phyloP scores from a whole-genome alignment of 805 yeast genomes.

The Saccharomycopsis selenospora region DNA sequence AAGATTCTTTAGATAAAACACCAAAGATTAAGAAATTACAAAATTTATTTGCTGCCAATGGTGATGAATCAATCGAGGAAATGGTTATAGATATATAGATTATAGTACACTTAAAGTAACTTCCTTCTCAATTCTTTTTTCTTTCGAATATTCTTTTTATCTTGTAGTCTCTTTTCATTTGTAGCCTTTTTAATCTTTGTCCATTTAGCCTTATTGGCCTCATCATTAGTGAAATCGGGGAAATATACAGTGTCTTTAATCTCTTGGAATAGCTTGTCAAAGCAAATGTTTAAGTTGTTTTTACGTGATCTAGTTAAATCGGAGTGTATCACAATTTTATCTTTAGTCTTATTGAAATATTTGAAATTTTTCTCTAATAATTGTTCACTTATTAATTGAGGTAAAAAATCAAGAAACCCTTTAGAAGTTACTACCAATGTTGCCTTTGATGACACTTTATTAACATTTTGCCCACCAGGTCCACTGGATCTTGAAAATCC shows the following conservation, averaged over 20 bases:
- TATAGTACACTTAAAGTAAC: not conserved
- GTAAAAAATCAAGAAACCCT: slow-evolving; percentile 41
- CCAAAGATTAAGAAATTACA: no score
- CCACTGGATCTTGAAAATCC: slow-evolving; percentile 61
- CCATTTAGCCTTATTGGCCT: slow-evolving; percentile 44
- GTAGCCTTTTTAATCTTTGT: slow-evolving; percentile 28
- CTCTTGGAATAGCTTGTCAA: slow-evolving; percentile 47
- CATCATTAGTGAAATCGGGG: slow-evolving; percentile 38
- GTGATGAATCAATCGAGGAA: slow-evolving; percentile 9
- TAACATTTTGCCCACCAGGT: slow-evolving; percentile 86
- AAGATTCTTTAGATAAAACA: no score
- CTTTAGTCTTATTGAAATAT: slow-evolving; percentile 45
- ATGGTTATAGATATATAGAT: slow-evolving; percentile 4
- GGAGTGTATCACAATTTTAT: slow-evolving; percentile 52
- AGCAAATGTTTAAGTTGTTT: slow-evolving; percentile 50
- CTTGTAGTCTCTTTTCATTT: slow-evolving; percentile 30
- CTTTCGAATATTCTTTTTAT: slow-evolving; percentile 32
- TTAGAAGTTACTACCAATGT: slow-evolving; percentile 55
- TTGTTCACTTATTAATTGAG: slow-evolving; percentile 41
- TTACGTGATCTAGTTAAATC: slow-evolving; percentile 55
- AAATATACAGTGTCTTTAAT: slow-evolving; percentile 42
- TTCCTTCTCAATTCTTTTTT: slow-evolving; percentile 33
- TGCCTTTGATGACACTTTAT: slow-evolving; percentile 49
- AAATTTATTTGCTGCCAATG: not conserved
- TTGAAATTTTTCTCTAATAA: slow-evolving; percentile 35